Base-by-base conservation (phyloP, 2,329 filamentous ascomycete genomes). In the Penicillium capsulatum region DNA sequence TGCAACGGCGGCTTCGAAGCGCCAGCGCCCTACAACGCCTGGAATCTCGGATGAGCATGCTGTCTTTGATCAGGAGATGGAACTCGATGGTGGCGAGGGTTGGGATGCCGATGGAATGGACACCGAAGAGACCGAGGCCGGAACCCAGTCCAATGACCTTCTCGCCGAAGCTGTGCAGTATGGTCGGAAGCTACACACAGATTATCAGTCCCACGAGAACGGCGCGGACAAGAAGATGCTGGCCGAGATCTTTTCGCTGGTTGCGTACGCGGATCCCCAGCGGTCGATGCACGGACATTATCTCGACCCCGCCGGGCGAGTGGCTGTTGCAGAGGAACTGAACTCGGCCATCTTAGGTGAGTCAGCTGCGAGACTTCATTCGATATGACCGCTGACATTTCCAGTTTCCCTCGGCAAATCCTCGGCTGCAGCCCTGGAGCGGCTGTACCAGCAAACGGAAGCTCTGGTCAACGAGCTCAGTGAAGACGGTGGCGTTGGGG, bases 281-380 rank as follows among this genome's bases (percentile, higher is more conserved):
- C 80, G 82, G 51, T 87, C 86, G 47, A 79, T 84, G 43, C 77
- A 96, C 42, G 82, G 83, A 11, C 83, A 87, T 58, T 69, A 96
- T 44, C 71, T 98, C 41, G 86, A 94, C 55, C 74, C 77, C 27
- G 79, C 77, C 36, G 88, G 86, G 1, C 74, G 92, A 30, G 79
- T 82, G 13, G 74, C 80, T 13, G 87, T 97, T 28, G 90, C 90
- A 7, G 92, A 98, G 68, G 90, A 95, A 64, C 72, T 98, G 40
- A 97, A 97, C 65, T 86, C 87, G 45, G 90, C 88, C 32, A 95
- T 98, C 54, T 66, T 98, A 44, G 81, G 89, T 94, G 71, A 70
- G 81, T 42, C 42, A 28, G 19, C 15, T 13, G 24, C 17, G 4
- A 15, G 10, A 7, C 11, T 28, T n/a, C 6, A 5, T n/a, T 28